Conservation (phyloP, 1,139 yeast genomes). For the Taphrina sp. region DNA sequence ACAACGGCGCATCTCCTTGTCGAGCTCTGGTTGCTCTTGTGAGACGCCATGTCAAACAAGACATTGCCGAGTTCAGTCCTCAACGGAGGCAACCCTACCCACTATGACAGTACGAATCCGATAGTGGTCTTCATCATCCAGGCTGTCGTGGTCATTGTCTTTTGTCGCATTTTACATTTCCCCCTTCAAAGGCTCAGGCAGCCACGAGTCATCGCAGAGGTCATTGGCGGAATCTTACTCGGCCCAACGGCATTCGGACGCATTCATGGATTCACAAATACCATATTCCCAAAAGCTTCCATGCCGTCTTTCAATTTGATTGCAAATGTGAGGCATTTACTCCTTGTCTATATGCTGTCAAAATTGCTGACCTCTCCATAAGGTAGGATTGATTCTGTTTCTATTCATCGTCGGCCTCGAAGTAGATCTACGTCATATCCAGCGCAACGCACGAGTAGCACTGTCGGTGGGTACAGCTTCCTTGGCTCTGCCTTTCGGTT, state of each 20-base stretch:
- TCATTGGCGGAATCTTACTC: constrained; percentile 65
- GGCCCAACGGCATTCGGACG: constrained; percentile 66
- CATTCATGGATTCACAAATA: constrained; percentile 61
- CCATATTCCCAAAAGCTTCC: constrained; percentile 62
- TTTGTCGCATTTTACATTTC: constrained; percentile 57
- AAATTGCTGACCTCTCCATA: too few species aligned
- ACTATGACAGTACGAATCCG: constrained; percentile 56
- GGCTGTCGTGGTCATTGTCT: constrained; percentile 53
- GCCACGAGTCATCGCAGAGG: constrained; percentile 42
- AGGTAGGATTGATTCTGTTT: constrained; percentile 62
- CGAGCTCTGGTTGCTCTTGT: too few species aligned
- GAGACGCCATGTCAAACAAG: too few species aligned
- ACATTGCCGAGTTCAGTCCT: constrained; percentile 48
- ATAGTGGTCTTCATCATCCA: constrained; percentile 63
- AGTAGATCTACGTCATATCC: constrained; percentile 65
- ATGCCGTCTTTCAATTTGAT: constrained; percentile 63
- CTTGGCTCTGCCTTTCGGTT: constrained; percentile 73
- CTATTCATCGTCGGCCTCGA: constrained; percentile 75
- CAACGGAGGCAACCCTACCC: constrained; percentile 68
- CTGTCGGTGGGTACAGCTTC: constrained; percentile 64
- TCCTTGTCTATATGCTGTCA: too few species aligned
- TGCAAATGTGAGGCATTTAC: constrained; percentile 50
- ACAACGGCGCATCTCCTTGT: too few species aligned
- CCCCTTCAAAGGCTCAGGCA: constrained; percentile 63
- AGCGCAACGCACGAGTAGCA: constrained; percentile 60